Evolutionary conservation across 2,329 filamentous ascomycete species (phyloP).

Genomic region (Exophiala calicioides): DNA sequence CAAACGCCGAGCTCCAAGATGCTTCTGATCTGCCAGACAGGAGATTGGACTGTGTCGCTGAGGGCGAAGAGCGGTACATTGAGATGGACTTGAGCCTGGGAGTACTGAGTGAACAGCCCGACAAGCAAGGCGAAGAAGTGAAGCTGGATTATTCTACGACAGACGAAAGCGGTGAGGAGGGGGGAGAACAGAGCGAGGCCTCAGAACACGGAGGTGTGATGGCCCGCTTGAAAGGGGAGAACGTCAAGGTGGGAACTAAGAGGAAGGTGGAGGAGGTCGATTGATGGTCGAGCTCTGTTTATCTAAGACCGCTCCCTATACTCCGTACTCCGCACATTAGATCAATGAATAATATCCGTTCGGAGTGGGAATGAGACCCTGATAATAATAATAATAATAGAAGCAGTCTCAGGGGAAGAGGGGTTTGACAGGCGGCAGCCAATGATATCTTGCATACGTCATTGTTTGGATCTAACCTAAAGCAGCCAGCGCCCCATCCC

Average conservation of each 20-base stretch:
- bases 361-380: too few species aligned
- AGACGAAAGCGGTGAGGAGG: neutral
- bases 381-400: too few species aligned
- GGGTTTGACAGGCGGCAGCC: too few species aligned
- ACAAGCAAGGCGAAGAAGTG: conserved; percentile 4
- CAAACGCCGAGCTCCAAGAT: conserved; percentile 45
- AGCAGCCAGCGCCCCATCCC: conserved; percentile 2
- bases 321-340: too few species aligned
- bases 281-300: too few species aligned
- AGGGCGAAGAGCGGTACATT: conserved; percentile 42
- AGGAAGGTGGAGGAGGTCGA: conserved; percentile 27
- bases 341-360: too few species aligned
- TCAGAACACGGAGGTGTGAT: conserved; percentile 7
- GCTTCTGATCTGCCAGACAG: conserved; percentile 37
- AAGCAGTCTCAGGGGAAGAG: too few species aligned
- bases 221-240: conserved; percentile 15
- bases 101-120: conserved; percentile 44
- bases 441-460: too few species aligned
- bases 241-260: conserved; percentile 9
- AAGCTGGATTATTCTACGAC: conserved; percentile 1
- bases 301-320: too few species aligned
- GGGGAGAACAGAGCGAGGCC: neutral
- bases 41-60: conserved; percentile 39
- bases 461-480: conserved; percentile 30
- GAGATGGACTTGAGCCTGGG: conserved; percentile 50